phyloP scores from a whole-genome alignment of 306 rosid species.

The Parietaria judaica region DNA sequence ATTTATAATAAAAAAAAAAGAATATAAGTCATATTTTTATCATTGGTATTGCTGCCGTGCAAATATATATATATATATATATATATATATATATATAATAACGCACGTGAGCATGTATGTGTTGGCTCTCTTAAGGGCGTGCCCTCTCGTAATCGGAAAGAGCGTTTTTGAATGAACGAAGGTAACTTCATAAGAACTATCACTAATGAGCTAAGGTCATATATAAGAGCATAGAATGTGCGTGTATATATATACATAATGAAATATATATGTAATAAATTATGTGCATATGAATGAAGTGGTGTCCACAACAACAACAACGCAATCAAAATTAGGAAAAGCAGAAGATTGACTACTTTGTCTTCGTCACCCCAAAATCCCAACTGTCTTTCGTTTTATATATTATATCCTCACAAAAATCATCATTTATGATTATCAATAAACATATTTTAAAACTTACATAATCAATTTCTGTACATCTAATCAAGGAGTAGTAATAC shows the following conservation, averaged over 20 bases:
- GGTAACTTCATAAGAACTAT: not conserved
- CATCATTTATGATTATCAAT: not conserved
- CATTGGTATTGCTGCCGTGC: too few relatives aligned
- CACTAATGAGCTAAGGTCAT: not conserved
- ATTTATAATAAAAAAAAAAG: too few relatives aligned
- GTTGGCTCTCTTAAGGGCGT: not conserved
- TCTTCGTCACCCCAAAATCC: not conserved
- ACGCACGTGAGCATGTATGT: not conserved
- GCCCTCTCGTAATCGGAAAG: slow-evolving; percentile 11
- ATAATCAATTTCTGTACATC: too few relatives aligned
- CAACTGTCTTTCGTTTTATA: not conserved
- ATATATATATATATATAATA: not conserved
- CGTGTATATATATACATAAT: not conserved
- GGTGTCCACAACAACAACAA: slow-evolving; percentile 7
- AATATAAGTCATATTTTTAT: too few relatives aligned
- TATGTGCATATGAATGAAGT: slow-evolving; percentile 6
- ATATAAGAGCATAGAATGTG: not conserved
- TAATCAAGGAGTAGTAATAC: too few relatives aligned
- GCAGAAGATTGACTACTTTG: slow-evolving; percentile 5
- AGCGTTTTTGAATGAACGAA: not conserved
- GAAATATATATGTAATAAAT: not conserved
- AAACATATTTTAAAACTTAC: too few relatives aligned
- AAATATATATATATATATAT: not conserved
- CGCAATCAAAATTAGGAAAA: slow-evolving; percentile 15
- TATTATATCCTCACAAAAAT: not conserved